A percentile compares a stretch with the other conserved stretches of the same genome.
Evolutionary conservation across 768 basidiomycete species (phyloP).

Genomic region (Mycena venus): DNA sequence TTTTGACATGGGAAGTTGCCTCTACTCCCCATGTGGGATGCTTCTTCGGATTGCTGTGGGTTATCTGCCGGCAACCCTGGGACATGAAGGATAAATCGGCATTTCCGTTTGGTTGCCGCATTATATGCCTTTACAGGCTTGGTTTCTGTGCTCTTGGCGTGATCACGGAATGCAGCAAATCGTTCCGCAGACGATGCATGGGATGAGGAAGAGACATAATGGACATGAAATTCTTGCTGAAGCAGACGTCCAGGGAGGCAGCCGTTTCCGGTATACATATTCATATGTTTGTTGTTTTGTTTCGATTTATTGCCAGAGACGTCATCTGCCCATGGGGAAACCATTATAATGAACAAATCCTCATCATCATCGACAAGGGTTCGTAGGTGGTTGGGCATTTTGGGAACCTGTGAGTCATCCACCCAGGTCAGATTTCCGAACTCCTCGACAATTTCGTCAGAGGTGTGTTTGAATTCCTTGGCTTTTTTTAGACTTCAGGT

Average conservation of each 20-base stretch:
- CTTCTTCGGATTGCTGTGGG: slow-evolving; percentile 35
- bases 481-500: background rate
- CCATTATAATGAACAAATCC: background rate
- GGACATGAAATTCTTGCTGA: background rate
- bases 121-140: slow-evolving; percentile 20
- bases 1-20: slow-evolving; percentile 27
- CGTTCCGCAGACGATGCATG: background rate
- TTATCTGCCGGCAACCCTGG: slow-evolving; percentile 34
- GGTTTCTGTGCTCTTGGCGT: slow-evolving; percentile 11
- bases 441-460: background rate
- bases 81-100: slow-evolving; percentile 11
- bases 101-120: slow-evolving; percentile 13
- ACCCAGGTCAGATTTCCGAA: background rate
- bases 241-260: no score
- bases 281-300: background rate
- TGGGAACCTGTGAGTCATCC: background rate
- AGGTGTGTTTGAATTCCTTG: background rate
- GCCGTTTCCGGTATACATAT: background rate
- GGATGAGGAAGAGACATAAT: background rate
- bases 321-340: no score
- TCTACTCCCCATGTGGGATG: slow-evolving; percentile 27
- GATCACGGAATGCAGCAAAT: slow-evolving; percentile 17
- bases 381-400: background rate
- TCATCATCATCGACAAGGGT: background rate
- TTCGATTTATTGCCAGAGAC: no score